Evolutionary conservation across 192 early-diverging fungal genomes (phyloP).

Genomic region (Diversispora epigaea): DNA sequence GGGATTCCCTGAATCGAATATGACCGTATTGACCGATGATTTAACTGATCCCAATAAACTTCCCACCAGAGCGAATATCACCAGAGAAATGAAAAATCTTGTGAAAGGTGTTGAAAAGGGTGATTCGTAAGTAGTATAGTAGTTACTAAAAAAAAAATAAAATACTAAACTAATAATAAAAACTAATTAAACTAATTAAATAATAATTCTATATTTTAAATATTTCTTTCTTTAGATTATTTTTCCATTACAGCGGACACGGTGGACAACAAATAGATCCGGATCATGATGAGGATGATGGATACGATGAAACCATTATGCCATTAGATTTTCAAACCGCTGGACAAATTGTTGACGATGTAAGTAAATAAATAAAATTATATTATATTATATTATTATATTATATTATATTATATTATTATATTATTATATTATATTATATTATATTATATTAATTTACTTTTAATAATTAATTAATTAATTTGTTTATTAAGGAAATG

Average conservation of each 20-base stretch:
- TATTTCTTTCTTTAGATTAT: constrained; percentile 49
- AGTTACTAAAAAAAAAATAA: not conserved
- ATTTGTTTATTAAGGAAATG: too few species aligned
- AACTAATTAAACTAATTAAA: not conserved
- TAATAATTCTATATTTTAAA: not conserved
- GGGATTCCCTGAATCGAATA: constrained; percentile 65
- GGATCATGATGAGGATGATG: constrained; percentile 75
- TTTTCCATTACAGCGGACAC: constrained; percentile 83
- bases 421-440: too few species aligned
- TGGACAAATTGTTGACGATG: constrained; percentile 73
- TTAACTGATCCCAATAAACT: constrained; percentile 58
- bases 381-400: too few species aligned
- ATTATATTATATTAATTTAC: too few species aligned
- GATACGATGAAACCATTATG: constrained; percentile 78
- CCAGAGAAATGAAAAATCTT: constrained; percentile 75
- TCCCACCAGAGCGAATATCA: constrained; percentile 74
- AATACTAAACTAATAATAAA: not conserved
- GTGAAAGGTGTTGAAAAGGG: constrained; percentile 69
- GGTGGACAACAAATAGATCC: constrained; percentile 60
- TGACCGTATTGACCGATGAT: constrained; percentile 77
- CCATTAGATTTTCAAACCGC: constrained; percentile 55
- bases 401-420: too few species aligned
- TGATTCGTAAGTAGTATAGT: constrained; percentile 56
- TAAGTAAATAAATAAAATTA: constrained; percentile 28
- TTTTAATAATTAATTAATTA: too few species aligned